Conservation (phyloP, 345 rosid species). For the Salix koriyanagi region DNA sequence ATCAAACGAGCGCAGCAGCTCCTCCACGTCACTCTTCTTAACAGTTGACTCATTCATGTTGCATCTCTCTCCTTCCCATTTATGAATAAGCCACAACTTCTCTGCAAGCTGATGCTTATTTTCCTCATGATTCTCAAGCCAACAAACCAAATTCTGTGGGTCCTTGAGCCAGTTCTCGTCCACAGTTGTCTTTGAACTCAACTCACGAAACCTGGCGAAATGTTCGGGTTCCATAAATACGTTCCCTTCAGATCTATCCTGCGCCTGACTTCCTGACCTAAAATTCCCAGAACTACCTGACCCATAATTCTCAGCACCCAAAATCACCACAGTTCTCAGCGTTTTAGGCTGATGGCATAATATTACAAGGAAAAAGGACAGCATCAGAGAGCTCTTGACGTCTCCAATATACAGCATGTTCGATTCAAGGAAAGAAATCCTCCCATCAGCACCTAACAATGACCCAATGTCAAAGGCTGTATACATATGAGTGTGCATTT, state of each 20-base stretch:
- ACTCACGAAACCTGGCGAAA: background rate
- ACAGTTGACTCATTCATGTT: background rate
- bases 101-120: background rate
- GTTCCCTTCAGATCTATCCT: background rate
- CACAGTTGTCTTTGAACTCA: background rate
- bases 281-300: background rate
- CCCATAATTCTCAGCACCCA: background rate
- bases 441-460: background rate
- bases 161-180: background rate
- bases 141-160: background rate
- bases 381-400: background rate
- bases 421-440: background rate
- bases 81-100: background rate
- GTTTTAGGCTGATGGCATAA: background rate
- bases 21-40: background rate
- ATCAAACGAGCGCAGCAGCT: background rate
- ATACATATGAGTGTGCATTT: background rate
- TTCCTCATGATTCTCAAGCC: background rate
- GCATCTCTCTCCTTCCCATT: conserved; percentile 1
- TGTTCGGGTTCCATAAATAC: background rate
- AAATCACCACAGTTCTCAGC: background rate
- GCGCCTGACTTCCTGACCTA: background rate
- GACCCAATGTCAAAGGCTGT: background rate
- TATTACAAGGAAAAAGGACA: background rate
- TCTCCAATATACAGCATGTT: background rate